phyloP scores from a whole-genome alignment of 768 basidiomycete species.

The Collybia sp. region DNA sequence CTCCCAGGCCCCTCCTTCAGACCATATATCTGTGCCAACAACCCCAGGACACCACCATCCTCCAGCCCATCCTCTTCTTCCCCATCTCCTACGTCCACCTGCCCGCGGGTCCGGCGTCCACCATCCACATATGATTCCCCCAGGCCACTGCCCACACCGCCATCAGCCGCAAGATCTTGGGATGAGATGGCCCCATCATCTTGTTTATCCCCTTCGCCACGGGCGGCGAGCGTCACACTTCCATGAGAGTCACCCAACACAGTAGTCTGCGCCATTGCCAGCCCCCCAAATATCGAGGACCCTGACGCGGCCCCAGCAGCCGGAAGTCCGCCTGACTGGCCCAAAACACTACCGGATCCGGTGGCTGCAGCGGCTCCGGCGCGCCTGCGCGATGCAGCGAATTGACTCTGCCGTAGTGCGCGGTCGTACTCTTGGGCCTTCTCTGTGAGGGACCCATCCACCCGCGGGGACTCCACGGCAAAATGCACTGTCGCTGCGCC shows the following conservation, averaged over 20 bases:
- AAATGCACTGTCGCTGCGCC: conserved; percentile 22
- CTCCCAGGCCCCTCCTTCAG: conserved; percentile 47
- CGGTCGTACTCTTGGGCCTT: conserved; percentile 73
- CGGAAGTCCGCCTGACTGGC: conserved; percentile 36
- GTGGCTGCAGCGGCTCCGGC: conserved; percentile 23
- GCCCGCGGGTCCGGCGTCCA: conserved; percentile 32
- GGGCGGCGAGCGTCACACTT: conserved; percentile 26
- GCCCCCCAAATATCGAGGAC: conserved; percentile 43
- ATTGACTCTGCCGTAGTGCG: conserved; percentile 67
- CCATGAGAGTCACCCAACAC: conserved; percentile 76
- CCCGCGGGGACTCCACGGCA: conserved; percentile 19
- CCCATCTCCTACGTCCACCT: conserved; percentile 45
- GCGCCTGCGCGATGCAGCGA: conserved; percentile 44
- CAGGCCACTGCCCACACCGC: conserved; percentile 55
- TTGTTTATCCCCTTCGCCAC: conserved; percentile 2
- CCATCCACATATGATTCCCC: conserved; percentile 79
- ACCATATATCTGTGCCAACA: conserved; percentile 85
- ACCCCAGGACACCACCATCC: conserved; percentile 81
- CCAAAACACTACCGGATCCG: conserved; percentile 29
- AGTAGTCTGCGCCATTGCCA: conserved; percentile 62
- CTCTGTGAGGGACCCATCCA: conserved; percentile 37
- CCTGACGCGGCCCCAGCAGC: conserved; percentile 26
- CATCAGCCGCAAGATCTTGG: conserved; percentile 47
- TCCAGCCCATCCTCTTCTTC: conserved; percentile 63
- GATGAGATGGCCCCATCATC: conserved; percentile 24